phyloP scores from a whole-genome alignment of 1,284 basidiomycete species.

The Ceratobasidium sp. region DNA sequence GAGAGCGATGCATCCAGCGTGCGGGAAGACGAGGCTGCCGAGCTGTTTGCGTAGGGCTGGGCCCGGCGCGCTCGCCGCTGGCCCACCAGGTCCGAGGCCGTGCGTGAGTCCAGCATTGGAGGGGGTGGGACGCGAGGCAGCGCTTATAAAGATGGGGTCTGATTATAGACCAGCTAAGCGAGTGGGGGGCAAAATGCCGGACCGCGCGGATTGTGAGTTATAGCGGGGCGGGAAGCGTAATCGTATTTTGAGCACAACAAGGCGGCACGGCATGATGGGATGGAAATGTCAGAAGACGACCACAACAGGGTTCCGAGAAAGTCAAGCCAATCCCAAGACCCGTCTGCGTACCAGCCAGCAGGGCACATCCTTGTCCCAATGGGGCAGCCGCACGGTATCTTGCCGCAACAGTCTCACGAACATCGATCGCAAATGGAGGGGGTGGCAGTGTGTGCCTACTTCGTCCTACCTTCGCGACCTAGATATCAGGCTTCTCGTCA shows the following conservation, averaged over 20 bases:
- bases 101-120: conserved; percentile 18
- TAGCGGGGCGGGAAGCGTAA: neutral
- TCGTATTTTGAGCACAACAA: conserved; percentile 1
- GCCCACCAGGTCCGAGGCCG: neutral
- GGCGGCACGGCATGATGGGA: conserved; percentile 10
- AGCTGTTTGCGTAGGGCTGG: conserved; percentile 21
- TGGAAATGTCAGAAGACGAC: neutral
- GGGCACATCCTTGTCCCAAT: conserved; percentile 8
- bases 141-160: neutral
- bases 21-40: neutral
- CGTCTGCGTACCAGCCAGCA: neutral
- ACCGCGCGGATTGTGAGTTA: neutral
- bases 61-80: conserved; percentile 24
- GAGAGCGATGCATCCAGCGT: conserved; percentile 21
- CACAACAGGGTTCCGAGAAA: conserved; percentile 10
- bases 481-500: neutral
- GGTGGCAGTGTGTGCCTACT: conserved; percentile 15
- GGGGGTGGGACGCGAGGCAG: neutral
- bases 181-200: conserved; percentile 5
- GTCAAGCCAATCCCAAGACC: neutral
- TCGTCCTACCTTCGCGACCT: neutral
- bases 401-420: neutral
- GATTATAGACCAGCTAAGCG: conserved; percentile 9
- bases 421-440: conserved; percentile 12
- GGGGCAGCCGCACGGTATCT: conserved; percentile 9